Evolutionary conservation across 2,329 filamentous ascomycete genomes (phyloP).

Genomic region (Fusarium luffae): DNA sequence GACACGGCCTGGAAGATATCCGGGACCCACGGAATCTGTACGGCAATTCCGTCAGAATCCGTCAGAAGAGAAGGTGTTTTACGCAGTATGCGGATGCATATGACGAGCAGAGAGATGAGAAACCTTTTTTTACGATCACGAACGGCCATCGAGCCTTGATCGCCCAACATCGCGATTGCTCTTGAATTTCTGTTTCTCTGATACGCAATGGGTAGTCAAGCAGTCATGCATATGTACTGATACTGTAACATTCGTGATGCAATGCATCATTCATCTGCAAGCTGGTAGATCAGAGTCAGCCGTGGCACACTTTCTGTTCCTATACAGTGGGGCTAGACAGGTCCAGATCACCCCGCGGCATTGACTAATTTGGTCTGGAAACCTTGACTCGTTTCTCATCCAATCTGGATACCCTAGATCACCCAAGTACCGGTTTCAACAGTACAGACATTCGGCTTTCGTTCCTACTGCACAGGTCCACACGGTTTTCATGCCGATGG

Average conservation of each 20-base stretch:
- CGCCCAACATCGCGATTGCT: slow-evolving; percentile 11
- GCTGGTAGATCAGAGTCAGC: slow-evolving; percentile 3
- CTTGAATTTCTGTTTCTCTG: slow-evolving; percentile 8
- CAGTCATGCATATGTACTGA: slow-evolving; percentile 3
- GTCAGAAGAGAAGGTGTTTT: background rate
- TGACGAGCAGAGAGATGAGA: background rate
- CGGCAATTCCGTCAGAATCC: background rate
- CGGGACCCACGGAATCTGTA: slow-evolving; percentile 19
- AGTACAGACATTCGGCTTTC: background rate
- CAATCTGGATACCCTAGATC: slow-evolving; percentile 7
- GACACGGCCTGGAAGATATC: slow-evolving; percentile 8
- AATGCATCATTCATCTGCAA: background rate
- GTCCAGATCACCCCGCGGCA: slow-evolving; percentile 36
- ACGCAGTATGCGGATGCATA: background rate
- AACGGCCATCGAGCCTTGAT: slow-evolving; percentile 9
- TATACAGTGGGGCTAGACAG: slow-evolving; percentile 24
- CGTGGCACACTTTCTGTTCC: slow-evolving; percentile 17
- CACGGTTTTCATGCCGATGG: background rate
- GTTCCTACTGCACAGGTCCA: background rate
- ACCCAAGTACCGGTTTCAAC: slow-evolving; percentile 5
- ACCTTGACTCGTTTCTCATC: slow-evolving; percentile 1
- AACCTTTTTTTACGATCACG: background rate
- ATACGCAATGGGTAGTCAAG: slow-evolving; percentile 8
- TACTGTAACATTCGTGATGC: background rate
- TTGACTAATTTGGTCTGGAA: slow-evolving; percentile 27